Conservation (phyloP, 2,329 filamentous ascomycete genomes). For the Ceratocystis papillata region DNA sequence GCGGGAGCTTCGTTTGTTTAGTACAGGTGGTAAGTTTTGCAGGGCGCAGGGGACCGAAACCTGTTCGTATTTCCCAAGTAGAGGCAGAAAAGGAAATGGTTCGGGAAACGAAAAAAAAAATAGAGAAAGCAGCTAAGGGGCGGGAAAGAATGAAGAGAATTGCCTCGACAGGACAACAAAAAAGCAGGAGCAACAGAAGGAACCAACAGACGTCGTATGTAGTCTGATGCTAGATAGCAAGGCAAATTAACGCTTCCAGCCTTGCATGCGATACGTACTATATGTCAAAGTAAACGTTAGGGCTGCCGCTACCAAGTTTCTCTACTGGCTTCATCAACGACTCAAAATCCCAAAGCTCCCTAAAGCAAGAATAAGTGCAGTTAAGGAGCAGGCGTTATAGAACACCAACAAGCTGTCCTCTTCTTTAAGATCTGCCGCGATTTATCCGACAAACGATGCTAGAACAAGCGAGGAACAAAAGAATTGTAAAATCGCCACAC, state of each 20-base stretch:
- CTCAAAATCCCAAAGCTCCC: slow-evolving; percentile 3
- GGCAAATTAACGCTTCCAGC: slow-evolving; percentile 6
- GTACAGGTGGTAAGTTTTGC: slow-evolving; percentile 12
- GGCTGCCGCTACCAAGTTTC: slow-evolving; percentile 1
- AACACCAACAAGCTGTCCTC: slow-evolving; percentile 23
- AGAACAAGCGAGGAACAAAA: background rate
- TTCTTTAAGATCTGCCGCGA: slow-evolving; percentile 17
- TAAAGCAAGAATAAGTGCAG: background rate
- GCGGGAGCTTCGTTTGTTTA: background rate
- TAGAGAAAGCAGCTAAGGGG: background rate
- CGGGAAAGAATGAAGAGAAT: slow-evolving; percentile 4
- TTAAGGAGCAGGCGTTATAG: background rate
- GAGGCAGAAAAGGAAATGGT: background rate
- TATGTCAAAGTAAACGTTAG: slow-evolving; percentile 9
- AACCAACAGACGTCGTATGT: background rate
- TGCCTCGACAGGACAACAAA: background rate
- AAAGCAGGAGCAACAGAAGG: background rate
- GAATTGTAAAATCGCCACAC: slow-evolving; percentile 6
- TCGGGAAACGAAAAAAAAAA: background rate
- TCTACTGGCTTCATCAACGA: background rate
- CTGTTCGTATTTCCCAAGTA: slow-evolving; percentile 6
- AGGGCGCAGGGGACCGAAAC: slow-evolving; percentile 8
- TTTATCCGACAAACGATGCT: slow-evolving; percentile 7
- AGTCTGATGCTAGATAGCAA: background rate
- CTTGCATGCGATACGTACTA: background rate